These are phyloP conservation scores for Acanthamoeba healyi DNA, from an alignment of 208 protist genomes.

Conservation along the genomic window DNA sequence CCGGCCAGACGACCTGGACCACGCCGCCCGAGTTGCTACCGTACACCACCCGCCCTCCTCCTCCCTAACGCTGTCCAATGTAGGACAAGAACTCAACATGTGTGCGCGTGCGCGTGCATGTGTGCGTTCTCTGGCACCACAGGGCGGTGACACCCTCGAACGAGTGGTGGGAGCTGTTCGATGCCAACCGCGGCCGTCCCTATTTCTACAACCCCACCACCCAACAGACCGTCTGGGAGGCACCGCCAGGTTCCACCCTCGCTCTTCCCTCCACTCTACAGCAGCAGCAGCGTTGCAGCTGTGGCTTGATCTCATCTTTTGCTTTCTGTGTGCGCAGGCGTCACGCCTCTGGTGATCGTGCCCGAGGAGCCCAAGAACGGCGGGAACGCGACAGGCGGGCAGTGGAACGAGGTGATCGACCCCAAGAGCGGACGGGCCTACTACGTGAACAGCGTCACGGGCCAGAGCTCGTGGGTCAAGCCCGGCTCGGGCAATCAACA, in stretches of 20 bases:
- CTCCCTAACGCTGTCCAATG: no score
- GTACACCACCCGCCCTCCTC: neutral
- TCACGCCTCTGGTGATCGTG: slow-evolving; percentile 29
- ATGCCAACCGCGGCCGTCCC: slow-evolving; percentile 28
- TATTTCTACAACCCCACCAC: slow-evolving; percentile 62
- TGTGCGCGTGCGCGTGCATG: no score
- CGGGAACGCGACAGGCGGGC: neutral
- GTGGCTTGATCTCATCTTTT: no score
- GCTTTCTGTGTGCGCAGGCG: neutral
- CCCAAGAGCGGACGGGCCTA: neutral
- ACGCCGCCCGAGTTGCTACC: neutral
- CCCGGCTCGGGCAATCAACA: neutral
- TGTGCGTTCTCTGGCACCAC: neutral
- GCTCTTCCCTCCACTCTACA: no score
- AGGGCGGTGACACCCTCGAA: neutral
- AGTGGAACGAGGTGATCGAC: slow-evolving; percentile 4
- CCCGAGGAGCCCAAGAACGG: neutral
- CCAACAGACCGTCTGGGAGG: slow-evolving; percentile 58
- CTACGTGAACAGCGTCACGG: slow-evolving; percentile 15
- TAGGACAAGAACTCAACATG: no score
- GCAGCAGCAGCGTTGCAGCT: no score
- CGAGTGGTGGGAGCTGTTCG: slow-evolving; percentile 70
- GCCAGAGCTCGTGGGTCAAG: slow-evolving; percentile 52
- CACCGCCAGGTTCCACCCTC: neutral
- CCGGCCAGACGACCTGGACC: neutral